Evolutionary conservation across 495 filamentous ascomycete genomes (phyloP).

Genomic region (Aspergillus saccharolyticus): DNA sequence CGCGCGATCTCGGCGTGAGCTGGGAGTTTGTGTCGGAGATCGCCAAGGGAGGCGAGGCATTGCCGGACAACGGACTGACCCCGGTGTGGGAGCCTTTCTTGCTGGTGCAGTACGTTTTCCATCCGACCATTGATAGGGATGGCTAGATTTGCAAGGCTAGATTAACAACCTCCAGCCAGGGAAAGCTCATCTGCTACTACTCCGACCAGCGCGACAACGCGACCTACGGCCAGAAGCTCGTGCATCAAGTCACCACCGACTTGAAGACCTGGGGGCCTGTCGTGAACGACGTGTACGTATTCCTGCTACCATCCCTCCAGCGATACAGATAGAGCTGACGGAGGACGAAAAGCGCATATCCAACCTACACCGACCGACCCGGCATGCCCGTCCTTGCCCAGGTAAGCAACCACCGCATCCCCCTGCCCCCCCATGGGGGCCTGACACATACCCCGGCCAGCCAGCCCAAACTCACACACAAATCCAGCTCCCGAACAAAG

Average conservation of each 20-base stretch:
- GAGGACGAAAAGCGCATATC: conserved; percentile 33
- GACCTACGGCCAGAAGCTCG: conserved; percentile 60
- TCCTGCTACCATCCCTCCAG: background rate
- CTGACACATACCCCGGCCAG: too few species aligned
- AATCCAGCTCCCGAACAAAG: conserved; percentile 49
- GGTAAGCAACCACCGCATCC: conserved; percentile 11
- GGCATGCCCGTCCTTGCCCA: conserved; percentile 60
- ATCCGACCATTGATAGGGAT: background rate
- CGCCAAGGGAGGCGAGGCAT: conserved; percentile 56
- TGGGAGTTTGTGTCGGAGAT: conserved; percentile 65
- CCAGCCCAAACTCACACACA: conserved; percentile 3
- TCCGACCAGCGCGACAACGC: conserved; percentile 61
- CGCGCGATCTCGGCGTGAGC: conserved; percentile 49
- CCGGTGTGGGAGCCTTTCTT: conserved; percentile 71
- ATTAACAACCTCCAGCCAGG: conserved; percentile 29
- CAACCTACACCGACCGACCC: conserved; percentile 56
- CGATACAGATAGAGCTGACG: conserved; percentile 7
- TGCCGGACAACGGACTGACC: conserved; percentile 57
- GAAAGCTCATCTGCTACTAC: conserved; percentile 60
- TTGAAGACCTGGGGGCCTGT: conserved; percentile 51
- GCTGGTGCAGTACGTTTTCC: conserved; percentile 38
- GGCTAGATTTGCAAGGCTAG: background rate
- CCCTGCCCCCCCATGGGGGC: too few species aligned
- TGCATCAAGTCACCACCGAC: conserved; percentile 55
- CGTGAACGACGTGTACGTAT: conserved; percentile 54